phyloP scores from a whole-genome alignment of 2,329 filamentous ascomycete genomes.

The Hirsutella minnesotensis region DNA sequence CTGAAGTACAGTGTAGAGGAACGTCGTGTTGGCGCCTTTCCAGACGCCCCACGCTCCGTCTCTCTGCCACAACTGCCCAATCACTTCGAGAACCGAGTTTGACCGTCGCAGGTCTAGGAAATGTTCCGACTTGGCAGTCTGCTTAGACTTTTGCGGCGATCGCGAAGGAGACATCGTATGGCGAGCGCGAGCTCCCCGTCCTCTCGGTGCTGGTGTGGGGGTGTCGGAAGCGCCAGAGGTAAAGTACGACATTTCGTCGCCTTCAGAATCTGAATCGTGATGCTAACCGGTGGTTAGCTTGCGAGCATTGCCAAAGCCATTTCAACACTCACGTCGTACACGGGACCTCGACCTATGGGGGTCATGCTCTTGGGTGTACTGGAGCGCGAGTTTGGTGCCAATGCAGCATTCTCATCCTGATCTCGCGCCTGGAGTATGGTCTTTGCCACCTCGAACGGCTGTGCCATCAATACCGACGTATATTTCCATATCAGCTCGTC shows the following conservation, averaged over 20 bases:
- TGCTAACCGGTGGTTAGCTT: not conserved
- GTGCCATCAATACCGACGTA: constrained; percentile 73
- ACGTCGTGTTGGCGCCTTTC: constrained; percentile 88
- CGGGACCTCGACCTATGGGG: constrained; percentile 20
- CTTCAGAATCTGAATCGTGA: constrained; percentile 56
- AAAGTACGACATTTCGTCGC: constrained; percentile 77
- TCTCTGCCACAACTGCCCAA: constrained; percentile 78
- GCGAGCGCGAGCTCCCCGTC: constrained; percentile 20
- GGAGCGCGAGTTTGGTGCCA: constrained; percentile 11
- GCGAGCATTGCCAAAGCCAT: not conserved
- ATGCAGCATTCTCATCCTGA: constrained; percentile 35
- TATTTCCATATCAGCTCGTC: constrained; percentile 91
- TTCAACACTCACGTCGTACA: constrained; percentile 20
- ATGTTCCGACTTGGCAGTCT: constrained; percentile 31
- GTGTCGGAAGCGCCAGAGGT: constrained; percentile 50
- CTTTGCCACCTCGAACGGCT: constrained; percentile 96
- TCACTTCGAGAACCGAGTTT: constrained; percentile 74
- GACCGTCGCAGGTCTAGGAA: constrained; percentile 60
- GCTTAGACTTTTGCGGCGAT: constrained; percentile 21
- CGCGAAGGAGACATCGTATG: constrained; percentile 18
- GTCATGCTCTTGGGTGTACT: constrained; percentile 16
- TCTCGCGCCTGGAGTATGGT: constrained; percentile 70
- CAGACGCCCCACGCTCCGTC: constrained; percentile 87
- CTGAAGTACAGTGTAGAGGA: constrained; percentile 77
- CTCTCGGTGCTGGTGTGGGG: constrained; percentile 30